Evolutionary conservation across 2,329 filamentous ascomycete species (phyloP).

Genomic region (Calonectria montana): DNA sequence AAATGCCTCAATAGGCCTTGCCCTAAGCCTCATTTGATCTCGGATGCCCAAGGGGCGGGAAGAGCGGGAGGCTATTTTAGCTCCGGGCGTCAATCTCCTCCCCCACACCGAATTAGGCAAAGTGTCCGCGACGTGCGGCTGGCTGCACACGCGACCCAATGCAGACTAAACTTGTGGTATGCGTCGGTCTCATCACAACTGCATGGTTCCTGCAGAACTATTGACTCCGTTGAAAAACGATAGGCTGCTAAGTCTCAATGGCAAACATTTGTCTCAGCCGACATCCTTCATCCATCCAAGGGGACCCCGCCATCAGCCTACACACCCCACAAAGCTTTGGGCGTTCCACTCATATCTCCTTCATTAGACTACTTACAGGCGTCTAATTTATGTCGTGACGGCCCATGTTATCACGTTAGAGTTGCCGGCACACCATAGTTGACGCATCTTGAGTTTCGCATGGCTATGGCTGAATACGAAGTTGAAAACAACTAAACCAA

Average conservation of each 20-base stretch:
- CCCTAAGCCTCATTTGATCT: neutral
- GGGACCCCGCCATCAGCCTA: neutral
- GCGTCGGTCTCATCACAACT: neutral
- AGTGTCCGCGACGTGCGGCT: neutral
- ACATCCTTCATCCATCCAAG: neutral
- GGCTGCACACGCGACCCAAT: conserved; percentile 1
- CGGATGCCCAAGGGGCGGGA: neutral
- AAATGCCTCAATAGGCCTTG: neutral
- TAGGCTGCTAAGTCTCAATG: neutral
- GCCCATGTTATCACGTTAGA: neutral
- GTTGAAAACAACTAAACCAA: neutral
- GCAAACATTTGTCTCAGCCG: neutral
- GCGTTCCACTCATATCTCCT: neutral
- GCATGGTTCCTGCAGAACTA: neutral
- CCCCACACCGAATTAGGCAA: neutral
- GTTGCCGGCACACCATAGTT: neutral
- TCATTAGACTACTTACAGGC: neutral
- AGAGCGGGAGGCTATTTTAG: conserved; percentile 1
- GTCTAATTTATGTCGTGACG: neutral
- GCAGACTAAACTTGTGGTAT: neutral
- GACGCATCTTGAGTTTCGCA: neutral
- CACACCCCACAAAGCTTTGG: neutral
- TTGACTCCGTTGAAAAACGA: neutral
- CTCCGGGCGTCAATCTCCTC: neutral
- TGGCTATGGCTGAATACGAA: neutral